Base-by-base conservation (phyloP, 306 rosid species). In the Alnus rubra region DNA sequence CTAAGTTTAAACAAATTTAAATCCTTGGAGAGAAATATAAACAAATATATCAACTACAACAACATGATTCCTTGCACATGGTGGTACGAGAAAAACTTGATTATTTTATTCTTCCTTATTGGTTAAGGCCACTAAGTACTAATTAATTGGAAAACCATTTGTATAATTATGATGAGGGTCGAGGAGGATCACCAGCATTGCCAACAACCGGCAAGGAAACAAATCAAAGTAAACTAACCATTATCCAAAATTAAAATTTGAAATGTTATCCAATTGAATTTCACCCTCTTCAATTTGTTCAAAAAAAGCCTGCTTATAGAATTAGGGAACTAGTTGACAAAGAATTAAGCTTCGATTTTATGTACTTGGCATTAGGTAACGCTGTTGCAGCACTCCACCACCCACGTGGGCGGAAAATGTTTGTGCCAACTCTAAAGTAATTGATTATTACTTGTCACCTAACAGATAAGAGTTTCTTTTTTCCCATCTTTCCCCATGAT, bases 151-250 rank as follows among this genome's bases (percentile, higher is more conserved):
- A 49, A 49, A 49, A 12, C 11, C 52, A 52, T 52, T 52, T 11
- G n/a, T 13, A 52, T 52, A 14, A 0, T 4, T 52, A 6, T n/a
- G 9, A 48, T 48, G 9, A 5, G 51, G 2, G 0, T 23, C 28
- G 28, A 48, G 51, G 12, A 48, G 51, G 9, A 48, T 48, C 51
- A 48, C 51, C 51, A 48, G 2, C 51, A 48, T 48, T 55, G 58
- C 64, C 33, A 58, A 59, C 65, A 59, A 28, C 65, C 65, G 35
- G 16, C 65, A 19, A 59, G 35, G 33, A 59, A 59, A 59, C 65
- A 28, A 59, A 59, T 23, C 3, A 3, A 59, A 10, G 14, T 28
- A 28, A 59, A 59, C 28, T 28, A 59, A 28, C 13, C 13, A 55
- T 55, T 55, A n/a, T 18, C 30, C 15, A 49, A 49, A 49, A 49